Evolutionary conservation across 228 moss, liverwort and hornwort genomes (phyloP), one percentile per base, ranked within the genome.

Genomic region (Sphagnum fallax): DNA sequence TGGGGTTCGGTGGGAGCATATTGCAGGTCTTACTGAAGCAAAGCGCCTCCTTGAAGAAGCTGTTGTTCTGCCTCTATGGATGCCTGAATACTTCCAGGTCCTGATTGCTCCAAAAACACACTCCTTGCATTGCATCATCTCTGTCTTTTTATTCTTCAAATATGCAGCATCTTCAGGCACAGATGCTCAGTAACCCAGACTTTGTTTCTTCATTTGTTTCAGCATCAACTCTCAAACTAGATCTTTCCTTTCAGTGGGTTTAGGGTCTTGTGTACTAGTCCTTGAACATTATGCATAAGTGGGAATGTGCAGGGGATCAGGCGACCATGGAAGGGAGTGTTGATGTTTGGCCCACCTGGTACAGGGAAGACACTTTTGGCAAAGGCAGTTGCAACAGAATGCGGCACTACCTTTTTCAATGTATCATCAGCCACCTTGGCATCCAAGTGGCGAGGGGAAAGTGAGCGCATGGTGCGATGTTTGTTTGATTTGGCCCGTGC

Each of bases 331-430:
- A 73, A 52, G 8, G 66, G 66, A 49, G 66, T 59, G 50, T 58
- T 73, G 49, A 59, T 73, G 66, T 73, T 59, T 48, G 73, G 73
- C 13, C 73, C 73, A 4, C 66, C 69, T 6, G 69, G 60, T 10
- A 66, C 73, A 11, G 66, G 73, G 15, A 73, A 73, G 61, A 66
- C 66, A 0, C 50, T 66, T 52, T 47, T 73, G 8, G 73, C 66
- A 9, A 64, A 67, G 61, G 73, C 73, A 4, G 73, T 73, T 14
- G 73, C 66, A 11, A 73, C 73, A 0, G 66, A 73, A 16, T 66
- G 66, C 50, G 73, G 67, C 49, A 60, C 73, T 51, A 71, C 63
- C 60, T 73, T 67, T 60, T 73, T 73, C 66, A 73, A 67, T 49
- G 53, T 66, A 49, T 73, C 73, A 4, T 64, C 64, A 0, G 60